These are phyloP conservation scores for Immersiella caudata DNA, from an alignment of 495 filamentous ascomycete genomes.

Conservation along the genomic window DNA sequence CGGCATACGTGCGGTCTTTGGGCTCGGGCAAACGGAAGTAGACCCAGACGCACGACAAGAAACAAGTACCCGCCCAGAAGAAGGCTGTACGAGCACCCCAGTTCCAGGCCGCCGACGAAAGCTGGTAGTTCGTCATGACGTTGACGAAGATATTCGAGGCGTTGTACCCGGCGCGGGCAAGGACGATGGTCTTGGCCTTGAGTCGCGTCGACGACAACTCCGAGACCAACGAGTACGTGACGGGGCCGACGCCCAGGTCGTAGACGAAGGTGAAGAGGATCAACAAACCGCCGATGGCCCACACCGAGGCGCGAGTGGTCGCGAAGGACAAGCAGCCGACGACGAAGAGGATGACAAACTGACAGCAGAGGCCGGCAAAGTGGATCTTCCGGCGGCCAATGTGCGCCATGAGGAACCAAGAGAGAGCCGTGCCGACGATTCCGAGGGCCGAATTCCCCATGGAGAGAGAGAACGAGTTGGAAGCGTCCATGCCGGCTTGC, in stretches of 20 bases:
- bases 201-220: conserved; percentile 59
- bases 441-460: conserved; percentile 48
- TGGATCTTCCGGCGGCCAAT: conserved; percentile 57
- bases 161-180: conserved; percentile 56
- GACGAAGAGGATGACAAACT: conserved; percentile 46
- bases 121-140: conserved; percentile 46
- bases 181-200: conserved; percentile 57
- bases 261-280: conserved; percentile 54
- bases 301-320: conserved; percentile 29
- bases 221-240: conserved; percentile 64
- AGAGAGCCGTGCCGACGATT: conserved; percentile 54
- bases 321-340: conserved; percentile 33
- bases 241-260: conserved; percentile 62
- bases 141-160: conserved; percentile 39
- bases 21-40: conserved; percentile 48
- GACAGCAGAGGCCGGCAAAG: conserved; percentile 48
- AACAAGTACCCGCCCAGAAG: conserved; percentile 59
- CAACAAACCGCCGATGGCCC: conserved; percentile 57
- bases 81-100: conserved; percentile 57
- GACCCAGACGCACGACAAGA: conserved; percentile 46
- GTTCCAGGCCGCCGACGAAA: conserved; percentile 55
- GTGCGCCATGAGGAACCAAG: conserved; percentile 56
- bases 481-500: conserved; percentile 62
- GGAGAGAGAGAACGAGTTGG: conserved; percentile 53
- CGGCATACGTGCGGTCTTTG: conserved; percentile 52